phyloP scores from a whole-genome alignment of 371 early-diverging fungal species.

The Nematocida parisii region DNA sequence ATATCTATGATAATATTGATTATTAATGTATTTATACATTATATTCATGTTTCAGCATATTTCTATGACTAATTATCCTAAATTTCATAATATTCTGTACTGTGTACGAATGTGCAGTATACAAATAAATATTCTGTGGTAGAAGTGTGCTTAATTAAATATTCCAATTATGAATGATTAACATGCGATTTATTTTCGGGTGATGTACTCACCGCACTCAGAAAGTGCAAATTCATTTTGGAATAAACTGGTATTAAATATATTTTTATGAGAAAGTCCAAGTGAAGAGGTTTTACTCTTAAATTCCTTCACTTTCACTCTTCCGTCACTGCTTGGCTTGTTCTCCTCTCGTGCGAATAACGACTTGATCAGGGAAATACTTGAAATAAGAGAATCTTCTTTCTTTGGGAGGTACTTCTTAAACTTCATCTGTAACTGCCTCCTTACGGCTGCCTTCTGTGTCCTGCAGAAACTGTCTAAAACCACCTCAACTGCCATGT shows the following conservation, averaged over 20 bases:
- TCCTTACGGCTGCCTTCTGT: constrained; percentile 88
- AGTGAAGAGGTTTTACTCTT: constrained; percentile 12
- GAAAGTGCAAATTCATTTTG: neutral
- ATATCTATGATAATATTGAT: too few species aligned
- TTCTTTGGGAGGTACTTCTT: constrained; percentile 62
- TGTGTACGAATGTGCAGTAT: too few species aligned
- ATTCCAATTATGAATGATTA: neutral
- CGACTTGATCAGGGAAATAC: neutral
- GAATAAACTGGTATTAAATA: constrained; percentile 7
- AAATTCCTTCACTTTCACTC: neutral
- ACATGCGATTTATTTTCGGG: constrained; percentile 2
- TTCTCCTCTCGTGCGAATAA: neutral
- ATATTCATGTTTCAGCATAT: too few species aligned
- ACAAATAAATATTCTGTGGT: too few species aligned
- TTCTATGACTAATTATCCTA: too few species aligned
- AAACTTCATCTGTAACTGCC: constrained; percentile 69
- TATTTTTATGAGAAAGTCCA: constrained; percentile 10
- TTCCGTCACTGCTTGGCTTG: neutral
- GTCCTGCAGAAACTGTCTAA: constrained; percentile 87
- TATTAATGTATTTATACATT: too few species aligned
- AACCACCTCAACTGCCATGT: constrained; percentile 85
- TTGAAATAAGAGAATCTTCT: constrained; percentile 15
- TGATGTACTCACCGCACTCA: constrained; percentile 5
- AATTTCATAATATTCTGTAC: too few species aligned
- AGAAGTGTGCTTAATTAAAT: neutral